Evolutionary conservation across 257 asterid species (phyloP).

Genomic region (Cynanchum wilfordii): DNA sequence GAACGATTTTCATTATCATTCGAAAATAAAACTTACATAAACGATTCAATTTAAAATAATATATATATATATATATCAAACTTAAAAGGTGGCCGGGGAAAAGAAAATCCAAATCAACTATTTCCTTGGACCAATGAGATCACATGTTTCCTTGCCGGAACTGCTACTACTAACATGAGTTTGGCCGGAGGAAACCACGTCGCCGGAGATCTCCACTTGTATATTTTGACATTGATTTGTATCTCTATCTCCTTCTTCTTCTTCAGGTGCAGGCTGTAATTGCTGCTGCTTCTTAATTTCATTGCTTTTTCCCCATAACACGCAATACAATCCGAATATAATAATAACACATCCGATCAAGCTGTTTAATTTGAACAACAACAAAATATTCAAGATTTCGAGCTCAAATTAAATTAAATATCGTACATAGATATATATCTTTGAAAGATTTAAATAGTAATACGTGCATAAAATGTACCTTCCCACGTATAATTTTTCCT

Average conservation of each 20-base stretch:
- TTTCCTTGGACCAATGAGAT: background rate
- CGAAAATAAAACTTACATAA: no score
- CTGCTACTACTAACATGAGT: background rate
- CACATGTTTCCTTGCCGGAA: constrained; percentile 8
- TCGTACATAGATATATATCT: no score
- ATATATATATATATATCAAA: no score
- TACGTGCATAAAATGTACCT: constrained; percentile 12
- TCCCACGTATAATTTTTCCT: constrained; percentile 33
- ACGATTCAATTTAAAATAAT: no score
- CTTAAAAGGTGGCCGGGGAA: no score
- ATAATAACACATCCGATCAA: constrained; percentile 29
- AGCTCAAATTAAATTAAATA: no score
- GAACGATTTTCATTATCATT: no score
- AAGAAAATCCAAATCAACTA: background rate
- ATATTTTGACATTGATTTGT: background rate
- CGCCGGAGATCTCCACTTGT: background rate
- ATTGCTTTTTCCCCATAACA: constrained; percentile 42
- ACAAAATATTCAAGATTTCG: no score
- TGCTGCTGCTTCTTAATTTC: constrained; percentile 21
- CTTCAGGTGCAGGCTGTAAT: background rate
- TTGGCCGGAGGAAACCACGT: background rate
- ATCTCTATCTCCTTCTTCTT: background rate
- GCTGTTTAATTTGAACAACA: constrained; percentile 14
- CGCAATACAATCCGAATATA: constrained; percentile 30
- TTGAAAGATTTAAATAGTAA: no score